phyloP scores from a whole-genome alignment of 768 basidiomycete species.

The Fibroporia radiculosa region DNA sequence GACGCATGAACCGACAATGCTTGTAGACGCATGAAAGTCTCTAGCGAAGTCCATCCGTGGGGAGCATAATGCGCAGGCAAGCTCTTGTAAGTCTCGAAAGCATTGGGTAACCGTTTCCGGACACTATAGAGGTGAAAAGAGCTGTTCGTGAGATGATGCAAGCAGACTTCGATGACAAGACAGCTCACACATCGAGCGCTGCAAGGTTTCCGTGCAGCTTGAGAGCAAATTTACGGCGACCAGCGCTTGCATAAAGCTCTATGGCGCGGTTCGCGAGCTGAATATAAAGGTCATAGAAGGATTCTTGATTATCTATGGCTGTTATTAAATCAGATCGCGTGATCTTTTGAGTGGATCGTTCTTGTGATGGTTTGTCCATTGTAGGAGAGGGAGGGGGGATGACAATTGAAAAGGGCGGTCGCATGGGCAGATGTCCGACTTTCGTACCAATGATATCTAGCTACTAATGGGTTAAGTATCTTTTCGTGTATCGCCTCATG shows the following conservation, averaged over 20 bases:
- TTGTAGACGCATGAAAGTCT: conserved; percentile 69
- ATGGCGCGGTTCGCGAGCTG: conserved; percentile 73
- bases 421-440: conserved; percentile 60
- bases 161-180: background rate
- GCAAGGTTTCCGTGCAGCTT: conserved; percentile 83
- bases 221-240: conserved; percentile 77
- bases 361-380: conserved; percentile 13
- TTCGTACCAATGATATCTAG: conserved; percentile 80
- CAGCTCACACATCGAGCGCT: conserved; percentile 77
- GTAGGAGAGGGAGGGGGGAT: conserved; percentile 16
- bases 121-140: conserved; percentile 37
- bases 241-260: conserved; percentile 76
- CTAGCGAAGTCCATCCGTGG: conserved; percentile 72
- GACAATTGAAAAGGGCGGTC: conserved; percentile 65
- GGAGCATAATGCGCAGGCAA: conserved; percentile 84
- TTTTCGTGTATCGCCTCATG: background rate
- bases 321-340: conserved; percentile 54
- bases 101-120: conserved; percentile 53
- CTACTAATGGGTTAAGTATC: conserved; percentile 30
- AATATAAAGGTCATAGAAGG: conserved; percentile 76
- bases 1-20: conserved; percentile 61
- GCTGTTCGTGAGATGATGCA: too few relatives aligned
- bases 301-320: conserved; percentile 44
- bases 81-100: conserved; percentile 65
- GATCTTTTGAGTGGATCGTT: conserved; percentile 30